These are phyloP conservation scores for Cicer arietinum DNA, from an alignment of 306 rosid genomes.

Conservation along the genomic window DNA sequence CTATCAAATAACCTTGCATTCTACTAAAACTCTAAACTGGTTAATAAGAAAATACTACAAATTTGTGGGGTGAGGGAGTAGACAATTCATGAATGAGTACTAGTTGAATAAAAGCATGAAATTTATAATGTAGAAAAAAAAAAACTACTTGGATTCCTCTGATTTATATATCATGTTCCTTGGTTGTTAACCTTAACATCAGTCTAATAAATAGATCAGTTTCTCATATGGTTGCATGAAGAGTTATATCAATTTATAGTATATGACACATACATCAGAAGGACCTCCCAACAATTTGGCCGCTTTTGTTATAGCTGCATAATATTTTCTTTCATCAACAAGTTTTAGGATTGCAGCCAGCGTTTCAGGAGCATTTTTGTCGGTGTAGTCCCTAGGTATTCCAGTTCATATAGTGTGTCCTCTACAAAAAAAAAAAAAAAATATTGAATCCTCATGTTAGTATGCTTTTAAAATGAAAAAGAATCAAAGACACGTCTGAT, in stretches of 20 bases:
- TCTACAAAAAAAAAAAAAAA: conserved; percentile 48
- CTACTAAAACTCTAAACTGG: too few species aligned
- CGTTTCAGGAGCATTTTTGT: conserved; percentile 71
- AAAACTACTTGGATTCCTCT: conserved; percentile 13
- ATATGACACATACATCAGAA: conserved; percentile 63
- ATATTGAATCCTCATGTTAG: conserved; percentile 30
- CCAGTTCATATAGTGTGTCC: conserved; percentile 95
- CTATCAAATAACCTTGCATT: too few species aligned
- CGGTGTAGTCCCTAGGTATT: conserved; percentile 73
- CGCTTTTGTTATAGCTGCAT: conserved; percentile 77
- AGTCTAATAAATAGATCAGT: conserved; percentile 22
- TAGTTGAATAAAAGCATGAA: conserved; percentile 28
- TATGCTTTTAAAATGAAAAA: conserved; percentile 15
- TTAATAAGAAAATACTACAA: too few species aligned
- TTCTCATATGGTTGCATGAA: conserved; percentile 4
- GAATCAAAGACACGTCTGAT: not conserved
- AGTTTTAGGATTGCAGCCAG: conserved; percentile 76
- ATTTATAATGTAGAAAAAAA: conserved; percentile 5
- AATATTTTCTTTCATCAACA: conserved; percentile 69
- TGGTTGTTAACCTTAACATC: conserved; percentile 6
- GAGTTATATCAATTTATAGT: conserved; percentile 30
- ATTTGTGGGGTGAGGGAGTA: not conserved
- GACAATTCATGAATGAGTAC: conserved; percentile 5
- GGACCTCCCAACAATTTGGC: conserved; percentile 70
- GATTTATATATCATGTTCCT: conserved; percentile 16